Percentiles rank a stretch among this genome's conserved stretches.
Evolutionary conservation across 202 grass and related monocot genomes (phyloP).

Genomic region (Bolboschoenoplectus hybrid): DNA sequence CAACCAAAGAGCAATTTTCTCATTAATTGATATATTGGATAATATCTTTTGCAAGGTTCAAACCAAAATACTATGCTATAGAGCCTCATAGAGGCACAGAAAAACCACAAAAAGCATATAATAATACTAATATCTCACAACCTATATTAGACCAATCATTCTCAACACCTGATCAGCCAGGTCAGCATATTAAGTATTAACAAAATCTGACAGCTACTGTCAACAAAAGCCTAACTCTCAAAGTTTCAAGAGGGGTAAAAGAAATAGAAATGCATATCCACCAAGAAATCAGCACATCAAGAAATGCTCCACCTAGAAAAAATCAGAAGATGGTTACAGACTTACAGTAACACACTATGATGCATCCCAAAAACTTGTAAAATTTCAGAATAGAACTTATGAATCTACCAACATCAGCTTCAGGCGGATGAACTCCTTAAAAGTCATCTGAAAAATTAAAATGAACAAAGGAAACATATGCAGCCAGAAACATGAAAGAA

Average conservation of each 20-base stretch:
- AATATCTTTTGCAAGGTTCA: not conserved
- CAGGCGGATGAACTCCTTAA: not conserved
- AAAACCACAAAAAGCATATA: not conserved
- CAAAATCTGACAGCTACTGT: not conserved
- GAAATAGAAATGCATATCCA: not conserved
- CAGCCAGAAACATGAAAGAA: not conserved
- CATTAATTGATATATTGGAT: not conserved
- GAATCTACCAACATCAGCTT: not conserved
- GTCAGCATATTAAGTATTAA: not conserved
- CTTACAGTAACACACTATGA: not conserved
- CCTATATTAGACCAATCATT: slow-evolving; percentile 17
- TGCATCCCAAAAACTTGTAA: not conserved
- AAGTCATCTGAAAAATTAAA: not conserved
- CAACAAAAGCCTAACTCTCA: not conserved
- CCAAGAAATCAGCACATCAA: not conserved
- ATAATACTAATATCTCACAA: not conserved
- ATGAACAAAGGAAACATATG: not conserved
- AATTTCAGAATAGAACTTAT: slow-evolving; percentile 11
- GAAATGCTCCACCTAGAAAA: not conserved
- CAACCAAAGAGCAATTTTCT: not conserved
- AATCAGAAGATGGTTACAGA: not conserved
- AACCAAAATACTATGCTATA: not conserved
- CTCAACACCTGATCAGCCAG: not conserved
- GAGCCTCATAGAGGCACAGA: not conserved
- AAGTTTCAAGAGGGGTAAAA: not conserved